These are phyloP conservation scores for Crithidia bombi DNA, from an alignment of 208 protist species.

Conservation along the genomic window DNA sequence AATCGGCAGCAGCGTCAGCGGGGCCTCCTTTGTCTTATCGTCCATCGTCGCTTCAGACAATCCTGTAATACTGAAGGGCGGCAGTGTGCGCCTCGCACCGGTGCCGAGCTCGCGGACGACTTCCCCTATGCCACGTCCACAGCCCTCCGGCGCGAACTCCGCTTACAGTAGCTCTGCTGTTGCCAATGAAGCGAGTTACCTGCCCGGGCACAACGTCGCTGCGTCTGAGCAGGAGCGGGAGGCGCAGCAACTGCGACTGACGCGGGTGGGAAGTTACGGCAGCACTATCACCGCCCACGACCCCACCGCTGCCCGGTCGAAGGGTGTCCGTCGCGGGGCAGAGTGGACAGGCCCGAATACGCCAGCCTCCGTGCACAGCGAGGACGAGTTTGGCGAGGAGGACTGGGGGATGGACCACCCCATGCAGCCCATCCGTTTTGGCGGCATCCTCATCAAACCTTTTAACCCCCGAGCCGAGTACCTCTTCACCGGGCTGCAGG, in stretches of 20 bases:
- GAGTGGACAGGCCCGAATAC: constrained; percentile 16
- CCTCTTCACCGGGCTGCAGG: constrained; percentile 84
- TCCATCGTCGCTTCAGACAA: constrained; percentile 48
- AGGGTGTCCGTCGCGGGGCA: not conserved
- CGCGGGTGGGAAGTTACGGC: constrained; percentile 21
- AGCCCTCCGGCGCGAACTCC: not conserved
- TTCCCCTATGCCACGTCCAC: constrained; percentile 2
- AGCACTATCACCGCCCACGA: no score
- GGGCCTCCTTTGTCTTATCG: constrained; percentile 43
- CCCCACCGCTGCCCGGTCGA: not conserved
- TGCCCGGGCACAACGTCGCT: constrained; percentile 21
- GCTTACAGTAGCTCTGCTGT: not conserved
- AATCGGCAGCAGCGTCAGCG: constrained; percentile 6
- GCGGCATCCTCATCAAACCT: constrained; percentile 72
- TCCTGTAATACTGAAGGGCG: constrained; percentile 34
- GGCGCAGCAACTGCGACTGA: constrained; percentile 13
- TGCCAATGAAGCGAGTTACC: constrained; percentile 10
- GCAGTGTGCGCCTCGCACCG: constrained; percentile 50
- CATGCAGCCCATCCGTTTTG: constrained; percentile 77
- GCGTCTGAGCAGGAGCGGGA: constrained; percentile 13
- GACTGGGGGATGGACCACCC: constrained; percentile 81
- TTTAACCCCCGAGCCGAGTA: constrained; percentile 89
- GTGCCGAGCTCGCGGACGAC: constrained; percentile 17
- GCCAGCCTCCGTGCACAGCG: constrained; percentile 36
- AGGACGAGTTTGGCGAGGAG: constrained; percentile 73